Base-by-base conservation (phyloP, 306 rosid genomes). In the Quercus glauca region DNA sequence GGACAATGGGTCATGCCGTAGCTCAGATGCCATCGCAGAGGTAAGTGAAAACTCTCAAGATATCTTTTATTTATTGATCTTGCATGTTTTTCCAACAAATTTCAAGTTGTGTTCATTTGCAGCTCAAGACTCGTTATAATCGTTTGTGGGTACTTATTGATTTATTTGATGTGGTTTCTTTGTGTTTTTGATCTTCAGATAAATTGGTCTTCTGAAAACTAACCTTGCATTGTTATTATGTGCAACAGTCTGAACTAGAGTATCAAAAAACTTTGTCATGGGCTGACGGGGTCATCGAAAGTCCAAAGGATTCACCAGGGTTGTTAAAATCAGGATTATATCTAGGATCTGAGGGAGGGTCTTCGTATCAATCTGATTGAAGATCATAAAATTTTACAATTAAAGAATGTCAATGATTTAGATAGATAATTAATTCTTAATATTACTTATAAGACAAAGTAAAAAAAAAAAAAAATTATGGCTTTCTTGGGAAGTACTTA, bases 21-120 rank as follows among this genome's bases (percentile, higher is more conserved):
- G 45, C 45, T 37, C 45, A 7, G 45, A 37, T 37, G 45, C 11
- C 45, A 37, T 37, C 45, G 80, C 64, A 68, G 71, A 28, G 74
- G 98, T 93, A 84, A 82, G 91, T 88, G 74, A 58, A 81, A 80
- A 51, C 67, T 81, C 76, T 74, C 64, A 55, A 65, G 60, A 15
- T 28, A 2, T 77, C 31, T 77, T 74, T 77, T 49, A 49, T 49
- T 49, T 10, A 12, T 49, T 49, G 53, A 13, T 12, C 69, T 71
- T 70, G 69, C 51, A 69, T 74, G 73, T 79, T 78, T 64, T 60
- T 35, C 73, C 68, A 11, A 29, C 26, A 53, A 65, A 45, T 69
- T 67, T 57, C 57, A n/a, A 35, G 43, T 37, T 41, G 23, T 12
- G 6, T 6, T 35, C 3, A 65, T 68, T 71, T 52, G 21, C 73